Percentiles rank a stretch among this genome's conserved stretches.
These are phyloP conservation scores for Penicillium occitanis DNA, from an alignment of 2,329 filamentous ascomycete genomes.

Conservation along the genomic window DNA sequence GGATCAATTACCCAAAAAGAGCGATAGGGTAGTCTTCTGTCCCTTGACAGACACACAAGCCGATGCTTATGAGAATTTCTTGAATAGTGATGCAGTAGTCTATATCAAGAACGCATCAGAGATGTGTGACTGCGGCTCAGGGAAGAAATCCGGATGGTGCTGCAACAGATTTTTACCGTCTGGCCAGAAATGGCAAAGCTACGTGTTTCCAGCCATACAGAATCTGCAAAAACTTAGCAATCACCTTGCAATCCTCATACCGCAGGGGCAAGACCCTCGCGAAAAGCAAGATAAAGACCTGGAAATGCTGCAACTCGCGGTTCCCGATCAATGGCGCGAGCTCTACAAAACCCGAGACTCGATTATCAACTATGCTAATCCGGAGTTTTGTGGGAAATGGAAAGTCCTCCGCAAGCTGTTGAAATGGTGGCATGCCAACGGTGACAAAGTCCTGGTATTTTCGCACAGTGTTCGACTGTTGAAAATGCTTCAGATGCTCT, in stretches of 20 bases:
- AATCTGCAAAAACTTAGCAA: slow-evolving; percentile 86
- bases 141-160: slow-evolving; percentile 77
- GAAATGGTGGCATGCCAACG: slow-evolving; percentile 82
- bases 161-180: slow-evolving; percentile 63
- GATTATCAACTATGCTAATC: slow-evolving; percentile 77
- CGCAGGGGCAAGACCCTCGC: slow-evolving; percentile 59
- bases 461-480: slow-evolving; percentile 86
- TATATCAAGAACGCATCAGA: slow-evolving; percentile 68
- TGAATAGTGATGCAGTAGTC: slow-evolving; percentile 69
- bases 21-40: slow-evolving; percentile 91
- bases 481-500: slow-evolving; percentile 78
- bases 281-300: slow-evolving; percentile 79
- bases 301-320: slow-evolving; percentile 68
- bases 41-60: slow-evolving; percentile 79
- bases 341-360: slow-evolving; percentile 75
- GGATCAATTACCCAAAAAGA: slow-evolving; percentile 90
- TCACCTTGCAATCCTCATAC: slow-evolving; percentile 85
- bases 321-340: slow-evolving; percentile 72
- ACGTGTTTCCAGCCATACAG: slow-evolving; percentile 82
- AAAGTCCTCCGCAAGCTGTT: slow-evolving; percentile 83
- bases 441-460: slow-evolving; percentile 94
- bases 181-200: slow-evolving; percentile 67
- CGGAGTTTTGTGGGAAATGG: slow-evolving; percentile 96
- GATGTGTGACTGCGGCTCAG: slow-evolving; percentile 67
- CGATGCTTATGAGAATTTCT: slow-evolving; percentile 77